Base-by-base conservation (phyloP, 306 rosid genomes). In the Myrica gale region DNA sequence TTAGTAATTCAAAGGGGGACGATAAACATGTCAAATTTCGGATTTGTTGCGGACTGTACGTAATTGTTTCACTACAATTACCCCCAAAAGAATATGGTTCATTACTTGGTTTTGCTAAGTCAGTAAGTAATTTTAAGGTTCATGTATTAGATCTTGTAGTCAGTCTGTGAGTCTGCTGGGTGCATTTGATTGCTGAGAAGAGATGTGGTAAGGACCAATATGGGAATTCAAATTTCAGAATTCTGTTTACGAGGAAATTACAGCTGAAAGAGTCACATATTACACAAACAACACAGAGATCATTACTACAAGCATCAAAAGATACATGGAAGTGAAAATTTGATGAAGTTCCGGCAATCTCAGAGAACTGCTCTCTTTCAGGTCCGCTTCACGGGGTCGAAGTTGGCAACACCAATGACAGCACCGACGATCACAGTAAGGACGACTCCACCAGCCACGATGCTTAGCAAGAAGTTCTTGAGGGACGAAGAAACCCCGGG, bases 401-500 rank as follows among this genome's bases (percentile, higher is more conserved):
- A 96, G 81, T 96, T 96, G 77, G 99, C 5, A 13, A 96, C 99
- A 26, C 92, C 96, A 12, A 90, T 46, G 5, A 96, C 93, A 0
- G 87, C 99, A 12, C 98, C 98, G n/a, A 96, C 5, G 44, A 92
- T 16, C 47, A 70, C 96, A 1, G 57, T 45, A 41, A 85, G 63
- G 73, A 96, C 99, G 45, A 72, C 84, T 42, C 98, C 99, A 44
- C 98, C 98, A 8, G 99, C 98, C 0, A 62, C 89, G 57, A 96
- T 96, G 86, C 97, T 96, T 78, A 96, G 99, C 92, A 92, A 82
- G 88, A 92, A 92, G 88, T 96, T 96, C 88, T 90, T 96, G 71
- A 96, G 90, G 42, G 99, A 96, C 1, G 99, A 97, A 11, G 96
- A 8, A 32, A 88, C 65, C 58, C 89, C 91, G 0, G 84, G n/a